phyloP scores from a whole-genome alignment of 23 red algal genomes.

The Gracilaria caudata region DNA sequence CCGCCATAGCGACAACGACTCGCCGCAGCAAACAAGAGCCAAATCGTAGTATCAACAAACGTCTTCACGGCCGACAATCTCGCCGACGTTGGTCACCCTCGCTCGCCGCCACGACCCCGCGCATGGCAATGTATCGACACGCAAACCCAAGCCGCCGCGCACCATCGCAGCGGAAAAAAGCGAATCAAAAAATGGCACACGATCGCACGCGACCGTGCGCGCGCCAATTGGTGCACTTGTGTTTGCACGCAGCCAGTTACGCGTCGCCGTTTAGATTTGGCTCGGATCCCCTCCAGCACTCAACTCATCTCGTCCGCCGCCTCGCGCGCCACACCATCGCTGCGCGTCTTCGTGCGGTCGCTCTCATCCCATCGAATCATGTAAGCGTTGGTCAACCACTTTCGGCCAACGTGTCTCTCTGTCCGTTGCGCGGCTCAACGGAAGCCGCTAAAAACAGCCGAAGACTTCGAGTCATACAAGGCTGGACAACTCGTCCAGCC shows the following conservation, averaged over 20 bases:
- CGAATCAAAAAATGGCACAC: background rate
- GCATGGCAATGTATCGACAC: background rate
- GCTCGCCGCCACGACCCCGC: too few relatives aligned
- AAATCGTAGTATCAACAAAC: background rate
- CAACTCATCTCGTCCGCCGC: too few relatives aligned
- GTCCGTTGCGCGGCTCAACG: background rate
- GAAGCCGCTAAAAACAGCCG: background rate
- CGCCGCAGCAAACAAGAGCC: background rate
- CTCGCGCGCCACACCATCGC: background rate
- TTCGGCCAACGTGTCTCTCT: background rate
- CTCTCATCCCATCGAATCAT: background rate
- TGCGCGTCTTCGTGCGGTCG: constrained; percentile 11
- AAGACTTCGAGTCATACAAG: background rate
- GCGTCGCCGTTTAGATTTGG: constrained; percentile 7
- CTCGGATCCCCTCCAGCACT: too few relatives aligned
- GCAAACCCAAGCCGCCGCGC: background rate
- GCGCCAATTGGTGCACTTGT: constrained; percentile 21
- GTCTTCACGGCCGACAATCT: background rate
- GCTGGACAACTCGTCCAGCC: background rate
- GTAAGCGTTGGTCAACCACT: background rate
- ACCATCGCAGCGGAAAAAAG: background rate
- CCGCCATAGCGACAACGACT: constrained; percentile 10
- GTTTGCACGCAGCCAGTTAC: background rate
- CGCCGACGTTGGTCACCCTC: background rate
- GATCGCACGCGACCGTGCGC: background rate